phyloP scores from a whole-genome alignment of 768 basidiomycete species.

The Boletus bicolor region DNA sequence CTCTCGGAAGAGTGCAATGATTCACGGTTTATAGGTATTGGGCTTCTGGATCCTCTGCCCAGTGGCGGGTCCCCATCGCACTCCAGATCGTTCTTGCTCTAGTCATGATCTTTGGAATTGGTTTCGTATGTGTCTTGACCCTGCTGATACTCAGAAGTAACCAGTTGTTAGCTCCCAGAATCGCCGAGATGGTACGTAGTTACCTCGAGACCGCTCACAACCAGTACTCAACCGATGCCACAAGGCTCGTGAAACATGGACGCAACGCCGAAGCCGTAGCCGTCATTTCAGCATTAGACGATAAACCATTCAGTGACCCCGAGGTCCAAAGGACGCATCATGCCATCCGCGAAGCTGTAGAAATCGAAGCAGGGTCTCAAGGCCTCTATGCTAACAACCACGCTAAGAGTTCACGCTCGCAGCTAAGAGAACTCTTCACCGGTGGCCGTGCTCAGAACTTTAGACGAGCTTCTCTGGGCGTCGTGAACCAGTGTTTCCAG shows the following conservation, averaged over 20 bases:
- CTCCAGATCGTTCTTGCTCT: constrained; percentile 56
- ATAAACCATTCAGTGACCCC: constrained; percentile 45
- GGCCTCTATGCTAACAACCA: not conserved
- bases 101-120: constrained; percentile 45
- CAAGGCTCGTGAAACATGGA: constrained; percentile 55
- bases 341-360: constrained; percentile 52
- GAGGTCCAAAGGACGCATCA: constrained; percentile 49
- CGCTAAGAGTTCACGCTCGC: constrained; percentile 11
- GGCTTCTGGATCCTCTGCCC: constrained; percentile 47
- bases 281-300: constrained; percentile 60
- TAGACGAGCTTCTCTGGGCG: constrained; percentile 51
- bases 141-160: not conserved
- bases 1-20: not conserved
- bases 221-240: not conserved
- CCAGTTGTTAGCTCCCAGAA: constrained; percentile 46
- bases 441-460: constrained; percentile 60
- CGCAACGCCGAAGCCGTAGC: constrained; percentile 54
- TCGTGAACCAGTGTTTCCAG: constrained; percentile 63
- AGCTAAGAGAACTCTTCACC: constrained; percentile 52
- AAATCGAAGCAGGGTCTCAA: constrained; percentile 35
- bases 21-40: constrained; percentile 41
- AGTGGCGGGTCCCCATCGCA: constrained; percentile 64
- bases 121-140: constrained; percentile 40
- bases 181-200: constrained; percentile 51
- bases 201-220: not conserved